Evolutionary conservation across 2,329 filamentous ascomycete species (phyloP).

Genomic region (Pleurostoma richardsiae): DNA sequence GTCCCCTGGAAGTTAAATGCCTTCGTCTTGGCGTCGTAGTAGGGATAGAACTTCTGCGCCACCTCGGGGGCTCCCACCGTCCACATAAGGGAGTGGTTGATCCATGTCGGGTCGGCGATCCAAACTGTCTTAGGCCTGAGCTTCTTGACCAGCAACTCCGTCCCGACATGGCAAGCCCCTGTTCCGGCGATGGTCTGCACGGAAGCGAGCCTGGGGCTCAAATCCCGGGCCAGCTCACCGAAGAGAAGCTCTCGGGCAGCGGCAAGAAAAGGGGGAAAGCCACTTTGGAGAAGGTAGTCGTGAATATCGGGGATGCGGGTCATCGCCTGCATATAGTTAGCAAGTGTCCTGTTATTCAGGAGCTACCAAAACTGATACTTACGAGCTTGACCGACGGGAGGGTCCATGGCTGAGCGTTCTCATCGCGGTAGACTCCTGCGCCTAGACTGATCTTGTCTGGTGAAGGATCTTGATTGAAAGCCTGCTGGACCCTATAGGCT

Average conservation of each 20-base stretch:
- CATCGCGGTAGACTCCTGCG: constrained; percentile 31
- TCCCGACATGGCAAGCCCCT: constrained; percentile 25
- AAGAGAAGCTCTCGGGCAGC: constrained; percentile 19
- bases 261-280: constrained; percentile 14
- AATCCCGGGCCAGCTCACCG: constrained; percentile 6
- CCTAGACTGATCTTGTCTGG: constrained; percentile 31
- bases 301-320: constrained; percentile 9
- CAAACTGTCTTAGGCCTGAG: constrained; percentile 19
- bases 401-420: constrained; percentile 28
- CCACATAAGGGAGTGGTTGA: constrained; percentile 25
- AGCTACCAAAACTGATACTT: neutral
- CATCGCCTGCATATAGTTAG: constrained; percentile 3
- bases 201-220: constrained; percentile 14
- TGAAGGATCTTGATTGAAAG: constrained; percentile 10
- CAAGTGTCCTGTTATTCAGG: neutral
- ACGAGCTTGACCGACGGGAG: constrained; percentile 27
- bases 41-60: constrained; percentile 18
- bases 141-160: constrained; percentile 11
- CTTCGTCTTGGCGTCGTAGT: constrained; percentile 18
- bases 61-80: constrained; percentile 13
- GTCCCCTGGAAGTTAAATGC: constrained; percentile 23
- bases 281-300: constrained; percentile 17
- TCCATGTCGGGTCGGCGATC: constrained; percentile 24
- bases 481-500: constrained; percentile 4
- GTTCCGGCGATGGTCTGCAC: constrained; percentile 29